These are phyloP conservation scores for Sequoiadendron giganteum DNA, from an alignment of 75 land plant species.

Conservation along the genomic window DNA sequence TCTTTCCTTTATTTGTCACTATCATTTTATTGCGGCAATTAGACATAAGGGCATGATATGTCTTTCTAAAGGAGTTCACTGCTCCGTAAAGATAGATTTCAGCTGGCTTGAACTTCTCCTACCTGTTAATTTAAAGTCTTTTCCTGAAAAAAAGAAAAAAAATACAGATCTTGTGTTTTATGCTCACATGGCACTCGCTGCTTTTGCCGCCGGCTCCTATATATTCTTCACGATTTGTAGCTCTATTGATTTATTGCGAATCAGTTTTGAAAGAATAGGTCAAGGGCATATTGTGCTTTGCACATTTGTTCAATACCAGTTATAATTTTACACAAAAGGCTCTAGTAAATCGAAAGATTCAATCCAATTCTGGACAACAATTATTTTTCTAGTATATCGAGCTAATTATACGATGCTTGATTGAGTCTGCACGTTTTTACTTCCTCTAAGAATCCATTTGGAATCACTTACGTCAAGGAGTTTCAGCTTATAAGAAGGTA, in stretches of 20 bases:
- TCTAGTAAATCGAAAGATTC: background rate
- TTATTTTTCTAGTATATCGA: background rate
- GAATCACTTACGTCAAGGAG: no score
- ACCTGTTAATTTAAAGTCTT: no score
- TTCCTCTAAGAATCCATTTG: background rate
- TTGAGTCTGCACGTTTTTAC: background rate
- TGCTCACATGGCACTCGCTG: background rate
- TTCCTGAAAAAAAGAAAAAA: no score
- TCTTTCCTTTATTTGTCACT: background rate
- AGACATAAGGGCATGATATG: background rate
- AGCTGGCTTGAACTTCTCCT: no score
- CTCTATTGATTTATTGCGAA: background rate
- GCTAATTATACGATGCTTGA: background rate
- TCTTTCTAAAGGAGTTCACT: background rate
- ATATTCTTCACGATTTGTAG: background rate
- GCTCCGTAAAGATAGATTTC: background rate
- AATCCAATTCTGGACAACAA: background rate
- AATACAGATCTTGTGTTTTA: background rate
- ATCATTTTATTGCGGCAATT: background rate
- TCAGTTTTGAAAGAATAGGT: background rate
- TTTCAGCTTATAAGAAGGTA: background rate
- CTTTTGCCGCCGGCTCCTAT: background rate
- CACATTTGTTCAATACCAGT: background rate
- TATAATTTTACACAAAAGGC: background rate
- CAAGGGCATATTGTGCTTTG: background rate